Evolutionary conservation across 371 early-diverging fungal genomes (phyloP).

Genomic region (Apophysomyces elegans): DNA sequence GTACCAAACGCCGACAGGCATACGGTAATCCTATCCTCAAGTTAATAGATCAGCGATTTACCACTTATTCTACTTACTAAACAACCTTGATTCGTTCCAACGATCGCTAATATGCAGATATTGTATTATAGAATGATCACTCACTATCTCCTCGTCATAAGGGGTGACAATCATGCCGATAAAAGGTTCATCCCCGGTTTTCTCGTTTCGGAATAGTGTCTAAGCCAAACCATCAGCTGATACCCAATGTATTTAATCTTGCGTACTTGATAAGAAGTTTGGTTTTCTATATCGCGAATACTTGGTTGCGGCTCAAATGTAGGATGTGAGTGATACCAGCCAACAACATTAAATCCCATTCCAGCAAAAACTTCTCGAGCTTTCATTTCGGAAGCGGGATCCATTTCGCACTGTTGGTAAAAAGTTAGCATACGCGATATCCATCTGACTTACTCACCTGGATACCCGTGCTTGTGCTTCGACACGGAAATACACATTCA

Average conservation of each 20-base stretch:
- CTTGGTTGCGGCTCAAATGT: conserved; percentile 85
- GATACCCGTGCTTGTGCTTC: conserved; percentile 70
- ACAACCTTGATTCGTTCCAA: conserved; percentile 49
- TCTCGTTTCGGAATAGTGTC: conserved; percentile 65
- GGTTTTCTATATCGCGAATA: conserved; percentile 83
- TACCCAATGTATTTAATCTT: neutral
- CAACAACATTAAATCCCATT: conserved; percentile 78
- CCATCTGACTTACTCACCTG: conserved; percentile 47
- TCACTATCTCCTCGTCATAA: conserved; percentile 58
- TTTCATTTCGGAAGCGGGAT: conserved; percentile 80
- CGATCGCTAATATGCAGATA: conserved; percentile 57
- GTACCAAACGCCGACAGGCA: conserved; percentile 13
- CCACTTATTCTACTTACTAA: conserved; percentile 37
- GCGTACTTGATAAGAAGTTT: conserved; percentile 74
- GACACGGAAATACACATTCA: conserved; percentile 64
- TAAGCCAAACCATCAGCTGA: conserved; percentile 13
- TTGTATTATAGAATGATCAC: conserved; percentile 62
- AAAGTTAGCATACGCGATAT: conserved; percentile 1
- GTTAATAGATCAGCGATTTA: neutral
- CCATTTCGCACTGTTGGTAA: conserved; percentile 46
- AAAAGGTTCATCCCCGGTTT: conserved; percentile 79
- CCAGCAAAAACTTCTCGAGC: conserved; percentile 75
- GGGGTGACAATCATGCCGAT: conserved; percentile 83
- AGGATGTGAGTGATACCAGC: conserved; percentile 94
- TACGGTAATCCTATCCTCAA: conserved; percentile 20